Percentiles rank a stretch among this genome's conserved stretches.
Conservation (phyloP, 345 rosid species). For the Dipteronia dyeriana region DNA sequence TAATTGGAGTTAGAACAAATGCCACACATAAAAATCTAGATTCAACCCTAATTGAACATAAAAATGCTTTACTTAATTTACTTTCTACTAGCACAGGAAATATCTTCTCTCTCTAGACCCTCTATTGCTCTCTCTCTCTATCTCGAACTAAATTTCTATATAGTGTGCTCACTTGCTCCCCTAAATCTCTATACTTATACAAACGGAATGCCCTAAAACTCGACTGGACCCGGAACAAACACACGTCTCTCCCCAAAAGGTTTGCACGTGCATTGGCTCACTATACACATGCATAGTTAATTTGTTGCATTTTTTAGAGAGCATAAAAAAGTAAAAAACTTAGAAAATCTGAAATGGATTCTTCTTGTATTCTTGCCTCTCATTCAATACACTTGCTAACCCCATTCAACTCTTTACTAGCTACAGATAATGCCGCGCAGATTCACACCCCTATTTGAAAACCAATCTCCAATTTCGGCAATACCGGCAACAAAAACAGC, state of each 20-base stretch:
- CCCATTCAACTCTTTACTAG: not conserved
- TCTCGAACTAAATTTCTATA: not conserved
- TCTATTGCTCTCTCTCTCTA: not conserved
- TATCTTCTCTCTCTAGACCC: not conserved
- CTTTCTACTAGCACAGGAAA: not conserved
- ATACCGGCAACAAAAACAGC: not conserved
- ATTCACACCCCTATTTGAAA: not conserved
- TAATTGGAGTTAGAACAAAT: not conserved
- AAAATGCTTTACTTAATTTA: not conserved
- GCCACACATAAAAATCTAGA: not conserved
- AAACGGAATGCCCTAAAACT: not conserved
- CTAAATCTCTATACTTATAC: not conserved
- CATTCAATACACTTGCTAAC: not conserved
- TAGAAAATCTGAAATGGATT: constrained; percentile 8
- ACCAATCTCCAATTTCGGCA: constrained; percentile 2
- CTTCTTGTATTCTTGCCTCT: not conserved
- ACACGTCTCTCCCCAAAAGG: not conserved
- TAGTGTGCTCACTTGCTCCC: not conserved
- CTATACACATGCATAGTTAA: not conserved
- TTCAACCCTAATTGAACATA: not conserved
- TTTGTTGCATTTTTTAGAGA: not conserved
- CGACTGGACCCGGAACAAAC: not conserved
- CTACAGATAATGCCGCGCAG: too few relatives aligned
- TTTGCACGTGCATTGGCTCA: not conserved
- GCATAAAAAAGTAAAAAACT: not conserved